Conservation (phyloP, 768 basidiomycete genomes). For the Phylloporus arenicola region DNA sequence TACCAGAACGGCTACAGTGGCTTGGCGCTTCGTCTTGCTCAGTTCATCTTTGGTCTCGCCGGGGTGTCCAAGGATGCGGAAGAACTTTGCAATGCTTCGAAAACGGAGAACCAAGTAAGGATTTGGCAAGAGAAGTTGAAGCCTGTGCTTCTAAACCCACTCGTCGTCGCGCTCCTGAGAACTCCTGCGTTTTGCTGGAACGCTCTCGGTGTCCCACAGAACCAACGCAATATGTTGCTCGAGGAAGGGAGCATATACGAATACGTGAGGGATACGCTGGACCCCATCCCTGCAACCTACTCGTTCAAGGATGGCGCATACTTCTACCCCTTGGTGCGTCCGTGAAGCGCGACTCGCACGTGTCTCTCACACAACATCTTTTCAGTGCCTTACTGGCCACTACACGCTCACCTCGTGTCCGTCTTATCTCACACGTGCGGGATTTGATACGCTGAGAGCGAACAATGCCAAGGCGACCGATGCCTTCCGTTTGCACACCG, state of each 20-base stretch:
- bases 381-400: conserved; percentile 42
- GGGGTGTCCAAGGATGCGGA: conserved; percentile 54
- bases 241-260: conserved; percentile 46
- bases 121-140: conserved; percentile 60
- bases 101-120: conserved; percentile 49
- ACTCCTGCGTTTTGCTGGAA: conserved; percentile 62
- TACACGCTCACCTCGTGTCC: conserved; percentile 60
- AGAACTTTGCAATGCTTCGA: conserved; percentile 48
- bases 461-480: conserved; percentile 42
- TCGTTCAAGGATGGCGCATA: conserved; percentile 60
- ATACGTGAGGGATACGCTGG: conserved; percentile 48
- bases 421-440: conserved; percentile 54
- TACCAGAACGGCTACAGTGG: conserved; percentile 66
- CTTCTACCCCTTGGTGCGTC: conserved; percentile 53
- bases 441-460: conserved; percentile 52
- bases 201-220: conserved; percentile 69
- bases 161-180: conserved; percentile 48
- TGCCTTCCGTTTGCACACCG: conserved; percentile 65
- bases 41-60: conserved; percentile 51
- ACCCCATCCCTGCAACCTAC: conserved; percentile 43
- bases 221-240: conserved; percentile 59
- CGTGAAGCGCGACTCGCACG: not conserved
- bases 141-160: conserved; percentile 54
- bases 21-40: conserved; percentile 59
- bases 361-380: not conserved